Percentiles rank a stretch among this genome's conserved stretches.
These are phyloP conservation scores for Musa beccarii DNA, from an alignment of 176 grass and related monocot species.

Conservation along the genomic window DNA sequence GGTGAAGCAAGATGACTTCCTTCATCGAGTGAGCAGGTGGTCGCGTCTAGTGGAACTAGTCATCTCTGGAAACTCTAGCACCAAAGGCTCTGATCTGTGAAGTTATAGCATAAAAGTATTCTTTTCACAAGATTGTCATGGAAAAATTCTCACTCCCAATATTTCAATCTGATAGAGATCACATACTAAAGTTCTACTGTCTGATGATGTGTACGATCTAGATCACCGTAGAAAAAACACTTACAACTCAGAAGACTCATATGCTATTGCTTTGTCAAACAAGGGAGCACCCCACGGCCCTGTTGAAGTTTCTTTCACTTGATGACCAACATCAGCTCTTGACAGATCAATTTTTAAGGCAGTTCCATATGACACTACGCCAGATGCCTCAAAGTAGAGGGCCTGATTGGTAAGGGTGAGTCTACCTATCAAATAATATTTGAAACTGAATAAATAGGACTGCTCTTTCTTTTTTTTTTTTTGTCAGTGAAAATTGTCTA, in stretches of 20 bases:
- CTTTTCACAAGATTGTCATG: not conserved
- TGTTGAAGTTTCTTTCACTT: conserved; percentile 62
- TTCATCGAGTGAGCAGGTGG: conserved; percentile 69
- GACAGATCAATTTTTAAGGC: conserved; percentile 68
- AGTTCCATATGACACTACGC: conserved; percentile 53
- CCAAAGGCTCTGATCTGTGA: conserved; percentile 67
- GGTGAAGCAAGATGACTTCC: conserved; percentile 64
- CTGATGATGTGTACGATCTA: not conserved
- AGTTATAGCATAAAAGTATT: not conserved
- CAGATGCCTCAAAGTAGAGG: conserved; percentile 74
- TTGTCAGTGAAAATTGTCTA: no score
- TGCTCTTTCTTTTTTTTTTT: no score
- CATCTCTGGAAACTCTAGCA: conserved; percentile 85
- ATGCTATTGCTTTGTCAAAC: conserved; percentile 83
- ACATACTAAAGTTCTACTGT: not conserved
- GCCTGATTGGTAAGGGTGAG: conserved; percentile 77
- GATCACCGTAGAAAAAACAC: conserved; percentile 3
- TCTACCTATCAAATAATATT: conserved; percentile 40
- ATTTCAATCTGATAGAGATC: not conserved
- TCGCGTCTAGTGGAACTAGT: conserved; percentile 83
- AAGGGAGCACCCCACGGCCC: conserved; percentile 84
- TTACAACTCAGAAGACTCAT: conserved; percentile 51
- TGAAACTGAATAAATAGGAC: not conserved
- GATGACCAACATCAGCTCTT: conserved; percentile 38
- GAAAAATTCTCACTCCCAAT: not conserved